Conservation (phyloP, 2,329 filamentous ascomycete genomes). For the Cercospora janseana region DNA sequence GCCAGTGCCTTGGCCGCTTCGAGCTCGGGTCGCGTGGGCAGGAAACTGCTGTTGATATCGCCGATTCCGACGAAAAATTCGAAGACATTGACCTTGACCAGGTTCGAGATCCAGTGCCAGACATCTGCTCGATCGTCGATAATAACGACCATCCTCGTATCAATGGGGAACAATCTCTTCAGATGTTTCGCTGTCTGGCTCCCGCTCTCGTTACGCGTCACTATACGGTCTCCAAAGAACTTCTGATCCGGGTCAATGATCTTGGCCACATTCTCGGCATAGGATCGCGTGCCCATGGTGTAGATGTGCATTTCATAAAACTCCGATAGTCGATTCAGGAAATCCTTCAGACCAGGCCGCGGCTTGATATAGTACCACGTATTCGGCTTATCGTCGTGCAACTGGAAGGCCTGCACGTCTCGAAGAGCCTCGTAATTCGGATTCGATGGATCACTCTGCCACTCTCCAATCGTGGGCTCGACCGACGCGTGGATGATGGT, state of each 20-base stretch:
- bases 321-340: conserved; percentile 72
- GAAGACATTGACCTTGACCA: conserved; percentile 92
- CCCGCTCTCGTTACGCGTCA: conserved; percentile 95
- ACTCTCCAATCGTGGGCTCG: conserved; percentile 92
- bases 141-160: conserved; percentile 98
- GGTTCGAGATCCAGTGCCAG: conserved; percentile 88
- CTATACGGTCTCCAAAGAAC: conserved; percentile 89
- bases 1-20: conserved; percentile 33
- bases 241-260: conserved; percentile 88
- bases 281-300: conserved; percentile 98
- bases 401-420: conserved; percentile 82
- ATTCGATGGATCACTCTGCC: conserved; percentile 83
- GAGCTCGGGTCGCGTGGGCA: conserved; percentile 68
- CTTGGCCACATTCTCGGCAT: conserved; percentile 84
- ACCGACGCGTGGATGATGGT: conserved; percentile 98
- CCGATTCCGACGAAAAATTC: conserved; percentile 98
- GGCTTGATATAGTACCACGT: conserved; percentile 99
- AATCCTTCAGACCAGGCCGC: conserved; percentile 78
- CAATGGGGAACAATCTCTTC: conserved; percentile 87
- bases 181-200: conserved; percentile 88
- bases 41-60: conserved; percentile 96
- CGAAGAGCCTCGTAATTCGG: conserved; percentile 90
- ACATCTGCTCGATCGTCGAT: conserved; percentile 97
- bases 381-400: conserved; percentile 80
- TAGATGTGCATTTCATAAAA: conserved; percentile 97